These are phyloP conservation scores for Anisodus tanguticus DNA, from an alignment of 257 asterid species.

Conservation along the genomic window DNA sequence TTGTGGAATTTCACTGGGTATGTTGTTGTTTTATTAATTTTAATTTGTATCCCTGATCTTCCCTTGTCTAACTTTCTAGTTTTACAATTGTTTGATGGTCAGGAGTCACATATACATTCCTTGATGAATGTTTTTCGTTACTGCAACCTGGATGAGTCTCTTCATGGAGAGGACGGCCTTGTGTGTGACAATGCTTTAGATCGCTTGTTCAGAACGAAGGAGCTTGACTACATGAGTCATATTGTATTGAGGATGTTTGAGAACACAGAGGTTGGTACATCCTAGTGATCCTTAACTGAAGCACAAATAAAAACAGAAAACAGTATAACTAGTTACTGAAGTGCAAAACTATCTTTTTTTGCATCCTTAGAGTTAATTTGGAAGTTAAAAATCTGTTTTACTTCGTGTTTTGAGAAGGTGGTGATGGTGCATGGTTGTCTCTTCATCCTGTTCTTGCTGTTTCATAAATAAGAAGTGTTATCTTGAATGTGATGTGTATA, in stretches of 20 bases:
- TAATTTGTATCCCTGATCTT: not conserved
- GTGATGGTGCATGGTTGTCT: not conserved
- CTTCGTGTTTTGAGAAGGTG: conserved; percentile 14
- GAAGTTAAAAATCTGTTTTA: not conserved
- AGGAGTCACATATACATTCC: conserved; percentile 99
- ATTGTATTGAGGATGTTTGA: conserved; percentile 89
- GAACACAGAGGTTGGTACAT: conserved; percentile 73
- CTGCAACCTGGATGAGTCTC: conserved; percentile 93
- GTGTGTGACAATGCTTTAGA: conserved; percentile 81
- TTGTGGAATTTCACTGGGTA: too few relatives aligned
- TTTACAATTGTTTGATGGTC: conserved; percentile 31
- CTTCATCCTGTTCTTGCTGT: not conserved
- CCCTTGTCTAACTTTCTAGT: not conserved
- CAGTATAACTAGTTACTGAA: not conserved
- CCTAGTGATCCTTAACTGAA: conserved; percentile 12
- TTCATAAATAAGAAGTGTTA: not conserved
- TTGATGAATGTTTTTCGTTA: conserved; percentile 97
- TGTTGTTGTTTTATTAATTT: not conserved
- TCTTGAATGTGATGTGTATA: conserved; percentile 11
- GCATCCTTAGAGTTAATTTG: not conserved
- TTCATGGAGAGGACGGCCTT: conserved; percentile 83
- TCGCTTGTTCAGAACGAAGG: conserved; percentile 79
- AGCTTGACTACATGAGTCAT: conserved; percentile 98
- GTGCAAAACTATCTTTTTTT: not conserved
- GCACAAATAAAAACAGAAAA: not conserved